These are phyloP conservation scores for Saturnispora hagleri DNA, from an alignment of 805 yeast species.

Conservation along the genomic window DNA sequence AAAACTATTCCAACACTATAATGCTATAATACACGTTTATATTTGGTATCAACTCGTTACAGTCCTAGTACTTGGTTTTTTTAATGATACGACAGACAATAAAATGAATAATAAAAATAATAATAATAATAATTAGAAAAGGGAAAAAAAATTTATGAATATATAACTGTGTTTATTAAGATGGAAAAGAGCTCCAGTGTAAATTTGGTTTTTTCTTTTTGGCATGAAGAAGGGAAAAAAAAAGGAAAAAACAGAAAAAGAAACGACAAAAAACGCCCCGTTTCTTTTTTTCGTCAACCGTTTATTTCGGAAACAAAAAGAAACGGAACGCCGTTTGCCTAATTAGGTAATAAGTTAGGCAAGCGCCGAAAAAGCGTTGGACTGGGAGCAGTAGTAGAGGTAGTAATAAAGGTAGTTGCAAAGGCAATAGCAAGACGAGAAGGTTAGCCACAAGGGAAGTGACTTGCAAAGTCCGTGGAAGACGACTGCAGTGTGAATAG, in stretches of 20 bases:
- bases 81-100: background rate
- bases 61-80: background rate
- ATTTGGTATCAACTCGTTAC: background rate
- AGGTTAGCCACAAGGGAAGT: no score
- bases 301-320: background rate
- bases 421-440: background rate
- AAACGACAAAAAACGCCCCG: background rate
- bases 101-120: no score
- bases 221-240: background rate
- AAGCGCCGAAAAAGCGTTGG: background rate
- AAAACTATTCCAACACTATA: background rate
- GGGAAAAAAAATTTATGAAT: background rate
- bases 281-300: background rate
- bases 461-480: no score
- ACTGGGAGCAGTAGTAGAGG: background rate
- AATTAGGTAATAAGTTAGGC: background rate
- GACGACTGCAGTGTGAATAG: background rate
- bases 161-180: background rate
- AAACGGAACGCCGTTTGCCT: background rate
- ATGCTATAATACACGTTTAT: background rate
- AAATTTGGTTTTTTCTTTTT: background rate
- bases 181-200: background rate
- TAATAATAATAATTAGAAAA: background rate
- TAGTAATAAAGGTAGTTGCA: background rate
- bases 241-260: no score